Conservation (phyloP, 1,139 yeast species). For the Diutina scorzettiae region DNA sequence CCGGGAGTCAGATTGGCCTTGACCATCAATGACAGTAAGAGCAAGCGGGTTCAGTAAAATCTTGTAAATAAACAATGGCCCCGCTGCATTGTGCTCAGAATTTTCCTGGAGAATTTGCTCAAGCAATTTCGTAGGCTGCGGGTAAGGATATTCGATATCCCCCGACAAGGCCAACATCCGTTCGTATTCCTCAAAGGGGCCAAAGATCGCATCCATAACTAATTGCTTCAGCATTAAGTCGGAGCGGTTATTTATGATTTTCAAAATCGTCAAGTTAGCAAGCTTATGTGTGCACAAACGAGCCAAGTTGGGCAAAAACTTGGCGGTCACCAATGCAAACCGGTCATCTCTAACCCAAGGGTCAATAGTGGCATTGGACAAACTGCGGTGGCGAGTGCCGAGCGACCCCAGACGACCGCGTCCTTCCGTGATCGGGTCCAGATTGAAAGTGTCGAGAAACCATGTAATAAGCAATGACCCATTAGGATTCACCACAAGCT, state of each 20-base stretch:
- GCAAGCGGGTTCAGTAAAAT: constrained; percentile 54
- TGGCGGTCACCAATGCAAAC: constrained; percentile 28
- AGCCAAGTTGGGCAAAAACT: constrained; percentile 50
- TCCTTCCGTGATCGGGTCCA: not conserved
- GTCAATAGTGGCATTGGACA: not conserved
- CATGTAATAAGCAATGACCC: constrained; percentile 88
- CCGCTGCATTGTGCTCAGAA: constrained; percentile 40
- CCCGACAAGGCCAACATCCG: constrained; percentile 11
- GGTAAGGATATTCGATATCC: constrained; percentile 11
- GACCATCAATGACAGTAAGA: constrained; percentile 25
- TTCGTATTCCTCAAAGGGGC: constrained; percentile 23
- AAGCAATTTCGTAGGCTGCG: constrained; percentile 19
- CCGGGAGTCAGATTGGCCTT: constrained; percentile 9
- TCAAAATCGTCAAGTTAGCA: constrained; percentile 74
- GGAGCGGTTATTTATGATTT: constrained; percentile 59
- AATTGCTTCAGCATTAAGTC: constrained; percentile 51
- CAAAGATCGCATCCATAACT: constrained; percentile 57
- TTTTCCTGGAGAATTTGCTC: constrained; percentile 42
- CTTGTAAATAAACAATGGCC: constrained; percentile 79
- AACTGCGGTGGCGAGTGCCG: constrained; percentile 18
- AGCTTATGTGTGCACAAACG: constrained; percentile 72
- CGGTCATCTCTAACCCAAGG: constrained; percentile 15
- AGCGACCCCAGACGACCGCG: constrained; percentile 23
- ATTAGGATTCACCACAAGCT: constrained; percentile 70
- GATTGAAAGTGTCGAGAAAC: constrained; percentile 75